These are phyloP conservation scores for Tolypocladium inflatum DNA, from an alignment of 2,329 filamentous ascomycete genomes.

Conservation along the genomic window DNA sequence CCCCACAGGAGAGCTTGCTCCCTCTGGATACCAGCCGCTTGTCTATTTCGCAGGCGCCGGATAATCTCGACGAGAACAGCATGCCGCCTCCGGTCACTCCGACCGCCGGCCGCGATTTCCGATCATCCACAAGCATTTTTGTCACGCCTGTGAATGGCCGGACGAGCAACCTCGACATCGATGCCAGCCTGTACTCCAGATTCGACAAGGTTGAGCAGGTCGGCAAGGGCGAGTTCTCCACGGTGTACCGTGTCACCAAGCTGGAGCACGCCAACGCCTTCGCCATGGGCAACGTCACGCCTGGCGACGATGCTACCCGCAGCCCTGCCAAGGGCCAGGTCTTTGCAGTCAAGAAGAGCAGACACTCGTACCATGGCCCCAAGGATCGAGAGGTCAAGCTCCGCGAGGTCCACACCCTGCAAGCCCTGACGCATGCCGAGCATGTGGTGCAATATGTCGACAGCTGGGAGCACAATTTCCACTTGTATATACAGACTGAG, in stretches of 20 bases:
- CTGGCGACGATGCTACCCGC: constrained; percentile 37
- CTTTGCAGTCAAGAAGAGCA: constrained; percentile 91
- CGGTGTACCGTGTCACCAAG: constrained; percentile 70
- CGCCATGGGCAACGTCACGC: constrained; percentile 33
- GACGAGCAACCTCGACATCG: constrained; percentile 59
- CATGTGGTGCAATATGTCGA: constrained; percentile 79
- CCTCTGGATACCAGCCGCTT: constrained; percentile 74
- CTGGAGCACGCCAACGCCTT: constrained; percentile 20
- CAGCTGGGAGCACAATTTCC: constrained; percentile 76
- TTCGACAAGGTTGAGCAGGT: constrained; percentile 76
- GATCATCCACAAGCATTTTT: constrained; percentile 42
- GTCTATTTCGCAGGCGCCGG: constrained; percentile 61
- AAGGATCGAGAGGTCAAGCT: constrained; percentile 77
- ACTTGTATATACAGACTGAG: constrained; percentile 95
- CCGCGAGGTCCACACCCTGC: constrained; percentile 72
- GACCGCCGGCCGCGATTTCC: constrained; percentile 48
- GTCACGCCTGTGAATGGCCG: constrained; percentile 63
- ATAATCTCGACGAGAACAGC: constrained; percentile 21
- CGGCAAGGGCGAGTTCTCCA: constrained; percentile 86
- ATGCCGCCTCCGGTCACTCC: constrained; percentile 66
- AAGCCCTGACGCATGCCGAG: constrained; percentile 67
- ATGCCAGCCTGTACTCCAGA: constrained; percentile 60
- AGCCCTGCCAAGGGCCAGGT: constrained; percentile 49
- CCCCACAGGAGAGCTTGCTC: constrained; percentile 65
- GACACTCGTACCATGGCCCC: constrained; percentile 65